Evolutionary conservation across 352 stramenopile genomes (phyloP).

Genomic region (Nothophytophthora sp.): DNA sequence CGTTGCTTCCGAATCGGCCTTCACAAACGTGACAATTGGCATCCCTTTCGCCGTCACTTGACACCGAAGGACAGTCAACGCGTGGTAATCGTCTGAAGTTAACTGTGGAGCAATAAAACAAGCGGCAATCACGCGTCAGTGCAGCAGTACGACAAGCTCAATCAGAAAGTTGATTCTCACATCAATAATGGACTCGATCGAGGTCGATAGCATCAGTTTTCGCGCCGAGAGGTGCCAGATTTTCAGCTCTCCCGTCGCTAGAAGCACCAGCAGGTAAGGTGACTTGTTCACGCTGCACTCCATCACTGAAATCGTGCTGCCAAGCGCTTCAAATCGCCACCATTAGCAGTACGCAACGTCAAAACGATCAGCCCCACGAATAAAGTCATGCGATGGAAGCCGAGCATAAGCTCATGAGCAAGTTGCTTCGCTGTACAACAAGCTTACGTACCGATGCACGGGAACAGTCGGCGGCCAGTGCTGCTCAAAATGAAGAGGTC

Average conservation of each 20-base stretch:
- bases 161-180: constrained; percentile 16
- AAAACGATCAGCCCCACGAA: too few species aligned
- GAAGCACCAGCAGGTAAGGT: constrained; percentile 76
- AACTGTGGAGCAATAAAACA: constrained; percentile 12
- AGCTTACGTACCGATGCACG: constrained; percentile 61
- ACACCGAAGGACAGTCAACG: constrained; percentile 71
- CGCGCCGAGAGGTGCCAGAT: constrained; percentile 69
- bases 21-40: constrained; percentile 83
- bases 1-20: constrained; percentile 53
- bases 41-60: constrained; percentile 69
- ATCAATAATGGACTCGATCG: constrained; percentile 65
- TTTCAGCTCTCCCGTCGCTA: constrained; percentile 59
- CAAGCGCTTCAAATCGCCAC: constrained; percentile 52
- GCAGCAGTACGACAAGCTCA: neutral
- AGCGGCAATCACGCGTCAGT: constrained; percentile 1
- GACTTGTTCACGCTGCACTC: constrained; percentile 70
- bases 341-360: too few species aligned
- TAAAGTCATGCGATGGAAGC: neutral
- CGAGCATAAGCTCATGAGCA: too few species aligned
- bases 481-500: constrained; percentile 69
- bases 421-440: neutral
- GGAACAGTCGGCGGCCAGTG: constrained; percentile 72
- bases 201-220: constrained; percentile 54
- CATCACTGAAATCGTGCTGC: constrained; percentile 57
- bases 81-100: constrained; percentile 26